Base-by-base conservation (phyloP, 306 rosid species). In the Phaseolus lunatus region DNA sequence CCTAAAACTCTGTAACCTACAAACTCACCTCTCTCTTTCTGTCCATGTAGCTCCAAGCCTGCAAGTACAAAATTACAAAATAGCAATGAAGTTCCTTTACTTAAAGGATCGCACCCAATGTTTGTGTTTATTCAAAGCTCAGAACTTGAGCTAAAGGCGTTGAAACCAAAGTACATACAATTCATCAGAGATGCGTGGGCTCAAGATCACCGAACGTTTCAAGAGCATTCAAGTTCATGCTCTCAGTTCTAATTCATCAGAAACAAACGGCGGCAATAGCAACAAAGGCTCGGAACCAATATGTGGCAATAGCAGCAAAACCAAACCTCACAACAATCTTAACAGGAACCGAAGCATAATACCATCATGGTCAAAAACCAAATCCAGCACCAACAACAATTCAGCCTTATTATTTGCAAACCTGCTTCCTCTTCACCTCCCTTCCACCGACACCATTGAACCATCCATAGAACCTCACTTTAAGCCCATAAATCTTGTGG, bases 141-240 rank as follows among this genome's bases (percentile, higher is more conserved):
- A 20, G 13, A 9, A 72, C 65, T 62, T 79, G 45, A 19, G 44
- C 66, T 16, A 0, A 57, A 84, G 65, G 84, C 73, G 66, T 84
- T 74, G 39, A 66, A 50, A 15, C 27, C 43, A 47, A 58, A 72
- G 77, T 39, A 53, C 33, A 0, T 41, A 22, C 5, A 22, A 39
- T 22, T 80, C 54, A 54, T 66, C 19, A 85, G 64, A 85, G 64
- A 93, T 93, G 97, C 87, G 90, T 48, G 89, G 83, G 37, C 58
- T 89, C 75, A 90, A 87, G 89, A 68, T 93, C 49, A 69, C 52
- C 57, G 97, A 93, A 61, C 85, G 87, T 47, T 87, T 90, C 82
- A 93, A 85, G 77, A 86, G 88, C 77, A 80, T 85, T 35, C 97
- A 93, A 83, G 92, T 93, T 65, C 91, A 93, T 15, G 96, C 91